These are phyloP conservation scores for Mariannaea elegans DNA, from an alignment of 2,329 filamentous ascomycete species.

Conservation along the genomic window DNA sequence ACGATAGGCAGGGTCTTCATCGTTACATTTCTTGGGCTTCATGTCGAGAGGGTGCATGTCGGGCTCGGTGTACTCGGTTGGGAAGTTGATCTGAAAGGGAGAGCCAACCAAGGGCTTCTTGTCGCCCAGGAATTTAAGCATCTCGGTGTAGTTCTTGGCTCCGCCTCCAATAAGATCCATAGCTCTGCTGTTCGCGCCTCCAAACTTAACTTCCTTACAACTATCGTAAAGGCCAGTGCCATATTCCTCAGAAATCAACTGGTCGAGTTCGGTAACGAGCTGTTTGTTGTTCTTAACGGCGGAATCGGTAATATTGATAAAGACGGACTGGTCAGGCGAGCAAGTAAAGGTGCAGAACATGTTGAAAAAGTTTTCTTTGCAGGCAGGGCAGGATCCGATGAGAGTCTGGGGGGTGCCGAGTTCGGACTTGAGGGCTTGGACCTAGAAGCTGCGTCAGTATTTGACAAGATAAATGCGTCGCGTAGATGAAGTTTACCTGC, in stretches of 20 bases:
- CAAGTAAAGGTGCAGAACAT: slow-evolving; percentile 98
- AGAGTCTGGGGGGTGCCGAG: slow-evolving; percentile 87
- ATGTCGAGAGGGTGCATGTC: slow-evolving; percentile 78
- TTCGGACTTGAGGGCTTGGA: slow-evolving; percentile 83
- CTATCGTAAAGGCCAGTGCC: slow-evolving; percentile 92
- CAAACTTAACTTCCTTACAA: slow-evolving; percentile 99
- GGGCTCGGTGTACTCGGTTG: slow-evolving; percentile 66
- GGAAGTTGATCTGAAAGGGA: slow-evolving; percentile 98
- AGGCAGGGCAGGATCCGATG: slow-evolving; percentile 93
- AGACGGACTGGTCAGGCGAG: slow-evolving; percentile 94
- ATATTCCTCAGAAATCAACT: slow-evolving; percentile 85
- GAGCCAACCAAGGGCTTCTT: slow-evolving; percentile 87
- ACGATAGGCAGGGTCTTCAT: slow-evolving; percentile 82
- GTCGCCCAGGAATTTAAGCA: slow-evolving; percentile 91
- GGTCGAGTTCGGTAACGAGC: slow-evolving; percentile 89
- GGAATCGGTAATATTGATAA: slow-evolving; percentile 88
- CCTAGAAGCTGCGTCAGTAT: slow-evolving; percentile 53
- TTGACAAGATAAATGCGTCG: slow-evolving; percentile 25
- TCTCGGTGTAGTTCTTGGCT: slow-evolving; percentile 86
- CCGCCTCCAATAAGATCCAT: slow-evolving; percentile 97
- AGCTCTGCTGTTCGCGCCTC: slow-evolving; percentile 89
- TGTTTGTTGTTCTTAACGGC: slow-evolving; percentile 66
- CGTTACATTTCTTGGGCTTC: slow-evolving; percentile 86
- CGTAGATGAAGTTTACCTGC: slow-evolving; percentile 66
- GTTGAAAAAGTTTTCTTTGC: slow-evolving; percentile 98